Evolutionary conservation across 2,329 filamentous ascomycete genomes (phyloP).

Genomic region (Fusarium torreyae): DNA sequence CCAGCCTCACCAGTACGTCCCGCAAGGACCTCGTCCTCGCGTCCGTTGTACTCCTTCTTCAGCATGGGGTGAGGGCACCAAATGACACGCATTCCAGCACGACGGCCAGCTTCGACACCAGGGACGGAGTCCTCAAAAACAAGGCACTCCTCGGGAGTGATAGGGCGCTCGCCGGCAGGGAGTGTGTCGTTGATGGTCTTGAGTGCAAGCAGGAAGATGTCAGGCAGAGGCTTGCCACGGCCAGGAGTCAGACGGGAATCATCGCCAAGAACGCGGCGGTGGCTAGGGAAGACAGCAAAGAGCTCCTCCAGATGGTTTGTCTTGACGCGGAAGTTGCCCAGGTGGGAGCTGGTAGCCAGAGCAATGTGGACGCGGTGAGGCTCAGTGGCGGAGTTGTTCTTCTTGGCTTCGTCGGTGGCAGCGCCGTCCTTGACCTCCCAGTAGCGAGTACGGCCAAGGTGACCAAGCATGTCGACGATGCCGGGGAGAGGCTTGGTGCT

Average conservation of each 20-base stretch:
- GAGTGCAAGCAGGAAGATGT: slow-evolving; percentile 93
- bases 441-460: slow-evolving; percentile 69
- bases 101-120: slow-evolving; percentile 89
- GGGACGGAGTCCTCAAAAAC: slow-evolving; percentile 97
- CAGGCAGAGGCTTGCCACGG: slow-evolving; percentile 92
- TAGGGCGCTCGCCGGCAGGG: slow-evolving; percentile 71
- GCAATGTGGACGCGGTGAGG: slow-evolving; percentile 79
- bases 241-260: slow-evolving; percentile 83
- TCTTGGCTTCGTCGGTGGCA: slow-evolving; percentile 41
- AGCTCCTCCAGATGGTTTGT: slow-evolving; percentile 72
- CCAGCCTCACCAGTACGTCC: slow-evolving; percentile 81
- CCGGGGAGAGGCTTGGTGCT: slow-evolving; percentile 83
- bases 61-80: slow-evolving; percentile 92
- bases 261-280: slow-evolving; percentile 87
- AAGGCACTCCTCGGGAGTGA: slow-evolving; percentile 88
- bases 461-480: slow-evolving; percentile 76
- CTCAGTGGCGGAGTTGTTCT: slow-evolving; percentile 34
- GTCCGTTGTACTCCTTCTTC: slow-evolving; percentile 80
- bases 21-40: slow-evolving; percentile 86
- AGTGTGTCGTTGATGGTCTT: slow-evolving; percentile 86
- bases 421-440: slow-evolving; percentile 58
- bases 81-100: slow-evolving; percentile 94
- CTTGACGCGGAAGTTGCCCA: slow-evolving; percentile 82
- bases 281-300: slow-evolving; percentile 75
- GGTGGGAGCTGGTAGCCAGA: slow-evolving; percentile 85